Base-by-base conservation (phyloP, 2,329 filamentous ascomycete species). In the Colletotrichum shisoi region DNA sequence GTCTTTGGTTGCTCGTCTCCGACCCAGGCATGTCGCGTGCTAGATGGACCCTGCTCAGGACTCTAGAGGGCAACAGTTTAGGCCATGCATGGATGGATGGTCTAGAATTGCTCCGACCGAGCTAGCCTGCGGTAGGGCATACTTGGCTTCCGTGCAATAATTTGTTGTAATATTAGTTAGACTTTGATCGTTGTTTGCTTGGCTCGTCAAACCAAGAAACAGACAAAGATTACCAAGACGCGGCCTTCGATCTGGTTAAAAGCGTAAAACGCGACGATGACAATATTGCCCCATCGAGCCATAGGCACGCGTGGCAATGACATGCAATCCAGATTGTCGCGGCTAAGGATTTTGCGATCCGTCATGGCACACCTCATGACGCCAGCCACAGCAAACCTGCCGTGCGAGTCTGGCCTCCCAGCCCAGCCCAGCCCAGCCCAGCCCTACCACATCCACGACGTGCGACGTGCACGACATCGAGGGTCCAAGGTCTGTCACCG, bases 361-460 rank as follows among this genome's bases (percentile, higher is more conserved):
- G 61, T 15, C 61, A n/a, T 46, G 65, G 65, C 61, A 65, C 44
- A 65, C 54, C 49, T 65, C 54, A 60, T 15, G 44, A 27, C 39
- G 21, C 48, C 61, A 65, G 65, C 65, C 65, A 68, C 54, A 68
- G 39, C n/a, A 21, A 31, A 24, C 17, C 15, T 56, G 65, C 60
- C 46, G 58, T 37, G 48, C 12, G 21, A 34, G 19, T 45, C 24
- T 13, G 17, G 48, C 27, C 46, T n/a, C n/a, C n/a, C n/a, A n/a
- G n/a, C n/a, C n/a, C n/a, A n/a, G 48, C 19, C 46, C 60, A 63
- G 60, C 53, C 46, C 64, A 54, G 58, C 44, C 60, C 60, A 63
- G 60, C 64, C 63, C 60, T 63, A 63, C 24, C 31, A 42, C 46
- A 27, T 44, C 31, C 13, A 42, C 52, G 53, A 57, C 39, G 37